Conservation (phyloP, 345 rosid genomes). For the Kandelia obovata region DNA sequence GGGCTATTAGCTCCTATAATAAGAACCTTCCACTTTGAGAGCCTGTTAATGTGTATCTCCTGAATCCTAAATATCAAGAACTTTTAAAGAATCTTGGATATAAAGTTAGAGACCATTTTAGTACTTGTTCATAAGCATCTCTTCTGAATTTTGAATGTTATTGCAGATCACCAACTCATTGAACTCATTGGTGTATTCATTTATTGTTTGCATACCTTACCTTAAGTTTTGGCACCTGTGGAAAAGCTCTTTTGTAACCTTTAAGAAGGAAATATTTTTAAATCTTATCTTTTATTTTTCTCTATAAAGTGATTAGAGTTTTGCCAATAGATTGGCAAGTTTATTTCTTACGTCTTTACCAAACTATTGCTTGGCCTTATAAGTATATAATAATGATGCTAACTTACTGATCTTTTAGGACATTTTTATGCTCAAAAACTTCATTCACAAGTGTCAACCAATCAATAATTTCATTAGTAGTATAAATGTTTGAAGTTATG, state of each 20-base stretch:
- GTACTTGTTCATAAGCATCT: not conserved
- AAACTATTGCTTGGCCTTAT: not conserved
- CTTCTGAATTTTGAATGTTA: too few relatives aligned
- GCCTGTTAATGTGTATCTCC: not conserved
- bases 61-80: not conserved
- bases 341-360: too few relatives aligned
- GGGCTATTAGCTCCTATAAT: too few relatives aligned
- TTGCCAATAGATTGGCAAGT: not conserved
- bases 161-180: too few relatives aligned
- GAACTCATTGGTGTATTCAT: too few relatives aligned
- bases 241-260: not conserved
- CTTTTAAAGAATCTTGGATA: not conserved
- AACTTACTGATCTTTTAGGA: not conserved
- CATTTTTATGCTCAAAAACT: not conserved
- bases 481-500: too few relatives aligned
- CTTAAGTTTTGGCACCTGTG: not conserved
- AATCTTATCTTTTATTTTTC: too few relatives aligned
- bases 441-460: not conserved
- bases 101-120: not conserved
- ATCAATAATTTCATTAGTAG: not conserved
- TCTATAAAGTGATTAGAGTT: too few relatives aligned
- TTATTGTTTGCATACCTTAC: not conserved
- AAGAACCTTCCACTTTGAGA: not conserved
- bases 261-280: too few relatives aligned
- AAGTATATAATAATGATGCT: too few relatives aligned